Evolutionary conservation across 2,329 filamentous ascomycete species (phyloP).

Genomic region (Aureobasidium lini): DNA sequence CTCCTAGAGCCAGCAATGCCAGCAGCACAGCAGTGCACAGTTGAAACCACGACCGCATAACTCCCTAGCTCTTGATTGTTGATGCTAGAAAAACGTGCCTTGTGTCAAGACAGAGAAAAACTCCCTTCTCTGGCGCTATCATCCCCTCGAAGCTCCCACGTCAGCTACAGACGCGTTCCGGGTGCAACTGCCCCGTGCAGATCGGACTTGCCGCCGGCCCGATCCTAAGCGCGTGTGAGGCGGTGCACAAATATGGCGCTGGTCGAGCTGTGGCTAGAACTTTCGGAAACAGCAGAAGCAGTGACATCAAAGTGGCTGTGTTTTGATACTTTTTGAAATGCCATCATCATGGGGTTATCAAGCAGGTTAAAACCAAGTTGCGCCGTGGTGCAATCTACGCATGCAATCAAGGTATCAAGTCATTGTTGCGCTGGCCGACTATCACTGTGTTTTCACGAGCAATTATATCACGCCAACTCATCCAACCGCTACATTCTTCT

Average conservation of each 20-base stretch:
- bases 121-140: neutral
- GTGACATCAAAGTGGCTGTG: conserved; percentile 7
- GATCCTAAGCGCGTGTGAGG: neutral
- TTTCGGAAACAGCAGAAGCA: neutral
- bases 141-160: neutral
- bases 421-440: neutral
- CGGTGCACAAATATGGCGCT: neutral
- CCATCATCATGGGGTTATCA: conserved; percentile 4
- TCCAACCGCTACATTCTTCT: neutral
- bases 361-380: conserved; percentile 6
- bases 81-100: neutral
- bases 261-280: conserved; percentile 1
- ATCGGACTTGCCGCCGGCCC: conserved; percentile 3
- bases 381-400: neutral
- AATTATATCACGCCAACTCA: neutral
- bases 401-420: neutral
- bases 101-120: neutral
- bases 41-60: conserved; percentile 25
- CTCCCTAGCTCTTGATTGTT: neutral
- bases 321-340: neutral
- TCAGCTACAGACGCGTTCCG: conserved; percentile 8
- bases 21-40: conserved; percentile 23
- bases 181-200: neutral
- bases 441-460: neutral
- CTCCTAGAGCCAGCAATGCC: conserved; percentile 20